phyloP scores from a whole-genome alignment of 1,284 basidiomycete genomes.

The Mycena citricolor region DNA sequence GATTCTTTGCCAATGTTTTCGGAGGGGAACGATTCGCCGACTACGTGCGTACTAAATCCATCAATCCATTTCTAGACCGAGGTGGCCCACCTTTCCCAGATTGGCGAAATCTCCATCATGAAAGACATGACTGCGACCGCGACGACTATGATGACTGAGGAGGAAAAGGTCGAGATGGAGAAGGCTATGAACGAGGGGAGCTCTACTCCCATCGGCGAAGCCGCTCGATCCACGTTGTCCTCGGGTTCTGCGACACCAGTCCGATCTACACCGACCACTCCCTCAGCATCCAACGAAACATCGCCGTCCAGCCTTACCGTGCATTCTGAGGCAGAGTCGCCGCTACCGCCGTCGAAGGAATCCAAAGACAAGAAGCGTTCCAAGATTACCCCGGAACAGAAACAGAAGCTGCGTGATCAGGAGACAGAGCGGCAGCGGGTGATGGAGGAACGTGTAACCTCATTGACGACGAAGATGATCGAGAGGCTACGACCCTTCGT shows the following conservation, averaged over 20 bases:
- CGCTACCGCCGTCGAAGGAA: slow-evolving; percentile 30
- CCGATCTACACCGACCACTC: slow-evolving; percentile 17
- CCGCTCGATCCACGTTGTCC: slow-evolving; percentile 8
- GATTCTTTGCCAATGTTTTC: slow-evolving; percentile 91
- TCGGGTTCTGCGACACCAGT: slow-evolving; percentile 15
- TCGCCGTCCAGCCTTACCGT: slow-evolving; percentile 21
- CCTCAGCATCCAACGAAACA: slow-evolving; percentile 19
- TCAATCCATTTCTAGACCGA: slow-evolving; percentile 2
- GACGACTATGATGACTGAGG: slow-evolving; percentile 84
- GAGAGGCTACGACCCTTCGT: slow-evolving; percentile 87
- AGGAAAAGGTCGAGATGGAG: slow-evolving; percentile 89
- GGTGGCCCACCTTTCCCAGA: slow-evolving; percentile 43
- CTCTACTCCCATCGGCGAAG: slow-evolving; percentile 17
- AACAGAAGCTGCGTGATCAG: slow-evolving; percentile 76
- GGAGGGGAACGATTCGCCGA: slow-evolving; percentile 86
- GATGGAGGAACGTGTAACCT: slow-evolving; percentile 75
- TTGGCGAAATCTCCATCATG: slow-evolving; percentile 91
- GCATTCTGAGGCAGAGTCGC: slow-evolving; percentile 24
- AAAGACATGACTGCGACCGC: slow-evolving; percentile 85
- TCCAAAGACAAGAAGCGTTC: slow-evolving; percentile 55
- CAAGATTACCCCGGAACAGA: slow-evolving; percentile 82
- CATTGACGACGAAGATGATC: slow-evolving; percentile 74
- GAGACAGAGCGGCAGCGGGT: slow-evolving; percentile 79
- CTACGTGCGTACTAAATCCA: slow-evolving; percentile 60
- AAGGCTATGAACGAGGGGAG: slow-evolving; percentile 56